phyloP scores from a whole-genome alignment of 2,329 filamentous ascomycete genomes.

The Fusarium hainanense region DNA sequence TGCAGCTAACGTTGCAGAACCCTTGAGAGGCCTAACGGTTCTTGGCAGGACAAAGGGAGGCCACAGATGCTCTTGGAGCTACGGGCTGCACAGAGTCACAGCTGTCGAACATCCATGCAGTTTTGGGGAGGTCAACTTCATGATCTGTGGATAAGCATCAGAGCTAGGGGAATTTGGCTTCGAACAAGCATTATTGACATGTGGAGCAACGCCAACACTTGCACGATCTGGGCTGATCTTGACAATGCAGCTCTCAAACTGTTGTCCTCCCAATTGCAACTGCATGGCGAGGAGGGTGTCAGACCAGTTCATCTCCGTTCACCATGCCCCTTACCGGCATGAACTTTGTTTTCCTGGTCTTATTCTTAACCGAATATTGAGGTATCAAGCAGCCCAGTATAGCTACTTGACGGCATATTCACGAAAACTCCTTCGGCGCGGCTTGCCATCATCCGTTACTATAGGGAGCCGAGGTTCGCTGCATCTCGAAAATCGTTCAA shows the following conservation, averaged over 20 bases:
- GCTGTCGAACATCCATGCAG: slow-evolving; percentile 26
- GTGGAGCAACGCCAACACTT: slow-evolving; percentile 14
- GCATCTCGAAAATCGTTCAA: slow-evolving; percentile 4
- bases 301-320: neutral
- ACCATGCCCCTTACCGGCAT: neutral
- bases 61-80: slow-evolving; percentile 3
- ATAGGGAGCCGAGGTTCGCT: slow-evolving; percentile 21
- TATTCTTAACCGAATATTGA: neutral
- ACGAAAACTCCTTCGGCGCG: neutral
- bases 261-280: neutral
- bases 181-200: slow-evolving; percentile 26
- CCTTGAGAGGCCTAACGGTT: slow-evolving; percentile 30
- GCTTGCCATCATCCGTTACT: neutral
- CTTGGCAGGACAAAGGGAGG: slow-evolving; percentile 19
- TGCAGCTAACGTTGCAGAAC: slow-evolving; percentile 29
- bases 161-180: slow-evolving; percentile 7
- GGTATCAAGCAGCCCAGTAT: neutral
- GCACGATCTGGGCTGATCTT: slow-evolving; percentile 37
- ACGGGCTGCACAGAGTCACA: neutral
- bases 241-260: slow-evolving; percentile 1
- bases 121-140: slow-evolving; percentile 22
- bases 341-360: neutral
- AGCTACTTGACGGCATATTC: neutral
- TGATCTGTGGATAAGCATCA: slow-evolving; percentile 12
- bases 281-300: slow-evolving; percentile 4